Base-by-base conservation (phyloP, 208 protist species). In the Leishmania braziliensis region DNA sequence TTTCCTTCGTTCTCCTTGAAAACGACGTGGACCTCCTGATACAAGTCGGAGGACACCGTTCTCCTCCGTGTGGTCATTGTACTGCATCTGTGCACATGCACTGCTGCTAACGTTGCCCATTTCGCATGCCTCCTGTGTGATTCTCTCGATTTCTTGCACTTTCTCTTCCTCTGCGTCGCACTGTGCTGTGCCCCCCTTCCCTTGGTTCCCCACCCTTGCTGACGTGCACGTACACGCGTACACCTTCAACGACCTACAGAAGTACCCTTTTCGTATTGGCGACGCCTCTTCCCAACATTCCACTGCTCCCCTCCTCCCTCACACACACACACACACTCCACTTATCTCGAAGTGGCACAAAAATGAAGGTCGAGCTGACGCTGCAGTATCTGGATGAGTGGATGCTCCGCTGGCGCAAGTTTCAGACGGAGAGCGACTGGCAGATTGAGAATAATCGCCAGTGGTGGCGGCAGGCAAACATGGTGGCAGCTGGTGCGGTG, bases 381-480 rank as follows among this genome's bases (percentile, higher is more conserved):
- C 78, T 98, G 85, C 95, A 98, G 90, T 91, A 93, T 84, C 86
- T 98, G 68, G 95, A 98, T 77, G 93, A 96, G 84, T 98, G 95
- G 95, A 97, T 97, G 95, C 89, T 97, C 75, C 92, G 92, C 66
- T 97, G 95, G 95, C 84, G 92, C 70, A 96, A 96, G 85, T 97
- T 95, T 82, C 95, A 97, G 85, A 96, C 95, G 33, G 90, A 96
- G 77, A 91, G 88, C n/a, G 95, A 97, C 84, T 97, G 90, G 92
- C 83, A 89, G 48, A 97, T 97, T 66, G 95, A 97, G 84, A 91
- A 91, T 78, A 90, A 91, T 79, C 91, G 91, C 71, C 95, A 97
- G 89, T 95, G 90, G 90, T 95, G 92, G 92, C 91, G 95, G 77
- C 86, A 88, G 69, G 84, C 78, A 46, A 90, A 96, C 85, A 88